These are phyloP conservation scores for Dioscorea dumetorum DNA, from an alignment of 106 monocot species.

Conservation along the genomic window DNA sequence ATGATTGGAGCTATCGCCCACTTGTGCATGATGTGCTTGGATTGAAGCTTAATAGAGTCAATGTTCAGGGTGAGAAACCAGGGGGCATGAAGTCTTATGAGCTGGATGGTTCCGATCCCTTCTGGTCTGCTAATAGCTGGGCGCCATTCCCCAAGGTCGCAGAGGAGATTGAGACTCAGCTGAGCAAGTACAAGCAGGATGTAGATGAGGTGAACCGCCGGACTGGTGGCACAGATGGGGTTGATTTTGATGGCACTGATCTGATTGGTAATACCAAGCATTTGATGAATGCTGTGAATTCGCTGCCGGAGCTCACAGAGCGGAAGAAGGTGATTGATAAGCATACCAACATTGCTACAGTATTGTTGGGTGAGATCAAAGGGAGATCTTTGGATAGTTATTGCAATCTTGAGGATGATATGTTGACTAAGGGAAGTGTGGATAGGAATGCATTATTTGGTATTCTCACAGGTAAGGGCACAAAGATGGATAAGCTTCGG, in stretches of 20 bases:
- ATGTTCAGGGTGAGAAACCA: conserved; percentile 45
- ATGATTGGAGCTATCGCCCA: conserved; percentile 87
- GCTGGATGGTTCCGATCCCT: conserved; percentile 64
- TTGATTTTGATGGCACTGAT: conserved; percentile 85
- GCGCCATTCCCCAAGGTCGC: conserved; percentile 91
- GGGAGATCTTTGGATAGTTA: conserved; percentile 81
- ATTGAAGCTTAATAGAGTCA: conserved; percentile 61
- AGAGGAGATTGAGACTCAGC: conserved; percentile 81
- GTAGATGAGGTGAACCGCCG: conserved; percentile 76
- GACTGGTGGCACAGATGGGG: conserved; percentile 65
- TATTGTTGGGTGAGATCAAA: conserved; percentile 79
- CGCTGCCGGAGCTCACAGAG: conserved; percentile 91
- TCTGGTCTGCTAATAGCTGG: conserved; percentile 80
- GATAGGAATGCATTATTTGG: conserved; percentile 48
- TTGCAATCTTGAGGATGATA: conserved; percentile 71
- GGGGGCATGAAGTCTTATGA: conserved; percentile 47
- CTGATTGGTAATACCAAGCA: conserved; percentile 85
- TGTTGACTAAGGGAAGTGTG: conserved; percentile 66
- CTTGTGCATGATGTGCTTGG: conserved; percentile 80
- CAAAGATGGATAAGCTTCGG: conserved; percentile 75
- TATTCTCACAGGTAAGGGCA: conserved; percentile 77
- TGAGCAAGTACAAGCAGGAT: conserved; percentile 93
- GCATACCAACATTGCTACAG: conserved; percentile 87
- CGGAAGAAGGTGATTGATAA: conserved; percentile 91
- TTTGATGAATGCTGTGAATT: conserved; percentile 89